phyloP scores from a whole-genome alignment of 108 stramenopile genomes.

The Stephanodiscus triporus region DNA sequence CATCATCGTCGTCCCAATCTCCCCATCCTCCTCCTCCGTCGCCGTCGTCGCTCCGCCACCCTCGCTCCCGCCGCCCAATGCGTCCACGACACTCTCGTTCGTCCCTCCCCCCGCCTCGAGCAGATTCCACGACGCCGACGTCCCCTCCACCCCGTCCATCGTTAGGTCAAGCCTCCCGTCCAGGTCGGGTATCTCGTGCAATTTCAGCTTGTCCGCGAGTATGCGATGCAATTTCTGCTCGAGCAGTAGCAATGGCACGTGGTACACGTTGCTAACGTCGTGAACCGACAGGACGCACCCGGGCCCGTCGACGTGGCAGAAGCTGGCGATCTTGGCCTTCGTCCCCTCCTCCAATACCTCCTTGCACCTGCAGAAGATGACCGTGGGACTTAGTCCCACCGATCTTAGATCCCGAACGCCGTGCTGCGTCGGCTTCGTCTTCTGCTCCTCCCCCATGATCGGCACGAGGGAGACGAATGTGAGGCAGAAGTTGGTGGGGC shows the following conservation, averaged over 20 bases:
- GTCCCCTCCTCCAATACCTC: conserved; percentile 83
- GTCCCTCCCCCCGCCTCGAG: conserved; percentile 29
- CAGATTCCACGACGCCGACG: conserved; percentile 51
- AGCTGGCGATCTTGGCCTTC: conserved; percentile 90
- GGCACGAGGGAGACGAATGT: conserved; percentile 98
- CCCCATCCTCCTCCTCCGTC: conserved; percentile 17
- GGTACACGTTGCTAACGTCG: conserved; percentile 99
- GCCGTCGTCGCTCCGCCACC: conserved; percentile 22
- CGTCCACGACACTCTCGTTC: conserved; percentile 35
- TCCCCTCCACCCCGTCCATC: conserved; percentile 69
- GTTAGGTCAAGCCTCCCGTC: conserved; percentile 56
- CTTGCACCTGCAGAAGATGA: conserved; percentile 95
- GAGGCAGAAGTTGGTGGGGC: conserved; percentile 91
- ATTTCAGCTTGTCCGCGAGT: conserved; percentile 47
- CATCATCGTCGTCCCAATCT: conserved; percentile 24
- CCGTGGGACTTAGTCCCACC: conserved; percentile 91
- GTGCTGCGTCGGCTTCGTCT: conserved; percentile 99
- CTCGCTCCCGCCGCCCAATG: conserved; percentile 24
- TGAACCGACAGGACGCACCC: conserved; percentile 91
- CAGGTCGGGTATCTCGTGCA: conserved; percentile 32
- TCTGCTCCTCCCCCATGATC: conserved; percentile 97
- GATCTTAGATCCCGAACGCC: conserved; percentile 95
- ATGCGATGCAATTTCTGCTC: conserved; percentile 90
- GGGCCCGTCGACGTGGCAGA: conserved; percentile 94
- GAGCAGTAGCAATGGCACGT: conserved; percentile 93